Base-by-base conservation (phyloP, 345 rosid genomes). In the Murraya paniculata region DNA sequence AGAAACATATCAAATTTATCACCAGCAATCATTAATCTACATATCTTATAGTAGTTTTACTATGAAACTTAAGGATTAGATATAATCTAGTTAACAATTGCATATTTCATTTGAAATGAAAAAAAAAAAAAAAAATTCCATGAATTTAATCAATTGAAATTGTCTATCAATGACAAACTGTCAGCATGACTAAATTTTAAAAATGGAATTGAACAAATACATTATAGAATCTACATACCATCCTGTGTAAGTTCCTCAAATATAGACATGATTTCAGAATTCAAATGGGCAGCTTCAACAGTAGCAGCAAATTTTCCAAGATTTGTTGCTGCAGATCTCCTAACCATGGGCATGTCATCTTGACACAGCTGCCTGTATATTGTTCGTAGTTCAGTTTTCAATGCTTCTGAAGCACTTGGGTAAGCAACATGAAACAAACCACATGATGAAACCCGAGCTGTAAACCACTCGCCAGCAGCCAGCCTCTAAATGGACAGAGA, bases 271-370 rank as follows among this genome's bases (percentile, higher is more conserved):
- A 89, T 85, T 22, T 90, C 97, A 45, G 88, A 59, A 84, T 89
- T 92, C 89, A 92, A 75, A 85, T 86, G 87, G 77, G 91, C 81
- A 21, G 92, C 77, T 76, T 90, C 97, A 84, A 92, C 87, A 9
- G 94, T 92, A 39, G 94, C 92, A 80, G 93, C 94, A 87, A 90
- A 89, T 68, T 92, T 92, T 59, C 97, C 97, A 5, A 90, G 88
- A 77, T 92, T 89, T 31, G 94, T 85, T 16, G 94, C 93, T 35
- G 97, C 97, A 84, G 97, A 89, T 83, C 94, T 90, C 70, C 97
- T 87, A 78, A 92, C 97, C 97, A 92, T 92, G 66, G 97, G 97
- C 97, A 92, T 90, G 85, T 92, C 97, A 87, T 92, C 97, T 86
- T 88, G 91, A 79, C 97, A 92, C 56, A 89, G 86, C 80, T 92